Conservation (phyloP, 1,284 basidiomycete genomes). For the Cryptococcus jaspeensis region DNA sequence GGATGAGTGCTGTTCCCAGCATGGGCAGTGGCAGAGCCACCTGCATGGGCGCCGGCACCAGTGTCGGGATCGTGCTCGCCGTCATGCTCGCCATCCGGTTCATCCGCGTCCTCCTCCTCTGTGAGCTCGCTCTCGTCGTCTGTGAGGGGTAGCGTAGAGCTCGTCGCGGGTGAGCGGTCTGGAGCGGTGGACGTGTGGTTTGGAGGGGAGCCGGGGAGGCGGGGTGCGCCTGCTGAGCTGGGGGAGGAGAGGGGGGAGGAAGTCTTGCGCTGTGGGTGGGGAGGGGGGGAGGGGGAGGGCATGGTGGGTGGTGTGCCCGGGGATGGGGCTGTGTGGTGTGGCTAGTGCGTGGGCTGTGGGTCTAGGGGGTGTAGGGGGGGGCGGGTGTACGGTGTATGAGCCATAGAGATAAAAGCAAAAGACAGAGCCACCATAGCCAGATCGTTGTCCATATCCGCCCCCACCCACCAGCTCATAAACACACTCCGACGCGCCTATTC, state of each 20-base stretch:
- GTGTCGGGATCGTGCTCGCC: not conserved
- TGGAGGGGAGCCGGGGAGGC: not conserved
- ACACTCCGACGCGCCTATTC: no score
- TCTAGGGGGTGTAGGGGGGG: no score
- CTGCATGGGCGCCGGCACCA: not conserved
- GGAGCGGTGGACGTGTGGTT: not conserved
- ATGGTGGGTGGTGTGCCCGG: not conserved
- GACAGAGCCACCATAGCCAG: no score
- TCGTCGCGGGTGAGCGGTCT: constrained; percentile 13
- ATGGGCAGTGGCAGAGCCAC: no score
- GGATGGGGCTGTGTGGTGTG: no score
- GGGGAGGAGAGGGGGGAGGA: constrained; percentile 19
- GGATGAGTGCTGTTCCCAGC: no score
- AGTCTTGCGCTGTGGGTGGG: constrained; percentile 7
- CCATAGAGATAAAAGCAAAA: no score
- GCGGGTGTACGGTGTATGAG: no score
- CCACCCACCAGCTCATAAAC: no score
- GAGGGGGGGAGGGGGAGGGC: not conserved
- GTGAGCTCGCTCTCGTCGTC: constrained; percentile 15
- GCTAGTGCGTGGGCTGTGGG: no score
- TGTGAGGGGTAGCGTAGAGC: constrained; percentile 17
- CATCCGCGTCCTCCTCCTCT: constrained; percentile 1
- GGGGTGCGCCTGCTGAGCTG: constrained; percentile 1
- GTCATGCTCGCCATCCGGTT: not conserved
- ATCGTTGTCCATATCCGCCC: no score